Evolutionary conservation across 2,329 filamentous ascomycete species (phyloP).

Genomic region (Trichoderma sp.): DNA sequence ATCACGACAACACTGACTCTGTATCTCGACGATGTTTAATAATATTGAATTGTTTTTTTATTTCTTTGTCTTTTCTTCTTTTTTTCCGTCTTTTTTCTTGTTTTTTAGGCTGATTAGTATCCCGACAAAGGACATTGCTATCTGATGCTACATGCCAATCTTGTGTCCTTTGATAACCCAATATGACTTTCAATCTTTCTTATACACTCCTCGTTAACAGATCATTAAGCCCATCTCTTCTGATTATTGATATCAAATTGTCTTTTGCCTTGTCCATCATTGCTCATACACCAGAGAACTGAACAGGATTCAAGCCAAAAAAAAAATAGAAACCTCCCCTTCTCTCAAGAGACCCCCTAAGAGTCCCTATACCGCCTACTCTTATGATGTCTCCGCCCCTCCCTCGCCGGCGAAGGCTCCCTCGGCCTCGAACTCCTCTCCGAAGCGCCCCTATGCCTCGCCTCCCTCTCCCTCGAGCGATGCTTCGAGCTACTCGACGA

Average conservation of each 20-base stretch:
- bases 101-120: background rate
- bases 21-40: background rate
- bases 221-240: no score
- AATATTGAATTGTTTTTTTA: background rate
- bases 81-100: no score
- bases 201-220: background rate
- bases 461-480: conserved; percentile 1
- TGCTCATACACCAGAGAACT: no score
- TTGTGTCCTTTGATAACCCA: background rate
- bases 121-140: conserved; percentile 9
- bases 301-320: background rate
- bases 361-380: conserved; percentile 10
- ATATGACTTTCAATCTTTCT: background rate
- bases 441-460: conserved; percentile 2
- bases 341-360: background rate
- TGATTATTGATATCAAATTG: no score
- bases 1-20: background rate
- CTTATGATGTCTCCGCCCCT: background rate
- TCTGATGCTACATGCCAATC: conserved; percentile 16
- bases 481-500: background rate
- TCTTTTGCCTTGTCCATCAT: no score
- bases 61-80: background rate
- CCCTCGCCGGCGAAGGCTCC: conserved; percentile 2
- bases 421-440: conserved; percentile 6
- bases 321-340: background rate